A percentile compares a stretch with the other conserved stretches of the same genome.
phyloP scores from a whole-genome alignment of 192 early-diverging fungal genomes.

The Linnemannia exigua region DNA sequence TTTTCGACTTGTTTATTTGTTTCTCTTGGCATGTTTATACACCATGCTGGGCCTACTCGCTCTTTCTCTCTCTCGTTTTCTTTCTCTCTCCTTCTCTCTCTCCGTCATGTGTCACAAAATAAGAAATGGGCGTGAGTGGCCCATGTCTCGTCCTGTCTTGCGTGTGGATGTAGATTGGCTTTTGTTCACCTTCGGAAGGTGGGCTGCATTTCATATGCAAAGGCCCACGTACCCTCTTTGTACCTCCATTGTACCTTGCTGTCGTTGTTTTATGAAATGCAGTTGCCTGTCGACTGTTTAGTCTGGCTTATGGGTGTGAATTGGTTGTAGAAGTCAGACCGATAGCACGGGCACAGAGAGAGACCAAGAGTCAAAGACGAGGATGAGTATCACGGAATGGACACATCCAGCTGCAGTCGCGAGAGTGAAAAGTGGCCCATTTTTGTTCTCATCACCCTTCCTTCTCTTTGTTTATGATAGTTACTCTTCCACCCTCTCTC shows the following conservation, averaged over 20 bases:
- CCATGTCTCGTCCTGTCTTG: no score
- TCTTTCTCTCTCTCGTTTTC: background rate
- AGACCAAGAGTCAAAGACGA: background rate
- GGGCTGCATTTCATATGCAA: no score
- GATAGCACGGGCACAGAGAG: background rate
- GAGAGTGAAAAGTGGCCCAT: background rate
- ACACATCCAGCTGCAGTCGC: background rate
- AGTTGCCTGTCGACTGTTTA: no score
- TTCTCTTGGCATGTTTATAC: background rate
- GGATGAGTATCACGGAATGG: background rate
- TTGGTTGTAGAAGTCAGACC: background rate
- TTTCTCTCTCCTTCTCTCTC: background rate
- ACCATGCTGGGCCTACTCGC: background rate
- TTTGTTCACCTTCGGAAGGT: no score
- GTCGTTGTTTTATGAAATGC: no score
- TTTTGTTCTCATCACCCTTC: background rate
- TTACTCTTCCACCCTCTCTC: background rate
- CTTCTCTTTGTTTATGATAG: background rate
- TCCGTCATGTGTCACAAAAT: background rate
- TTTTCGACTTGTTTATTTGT: background rate
- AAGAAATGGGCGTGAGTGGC: no score
- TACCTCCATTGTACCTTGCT: no score
- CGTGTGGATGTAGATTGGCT: no score
- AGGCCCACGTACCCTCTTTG: no score
- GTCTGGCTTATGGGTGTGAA: no score